Conservation (phyloP, 495 filamentous ascomycete species). For the Podospora didyma region DNA sequence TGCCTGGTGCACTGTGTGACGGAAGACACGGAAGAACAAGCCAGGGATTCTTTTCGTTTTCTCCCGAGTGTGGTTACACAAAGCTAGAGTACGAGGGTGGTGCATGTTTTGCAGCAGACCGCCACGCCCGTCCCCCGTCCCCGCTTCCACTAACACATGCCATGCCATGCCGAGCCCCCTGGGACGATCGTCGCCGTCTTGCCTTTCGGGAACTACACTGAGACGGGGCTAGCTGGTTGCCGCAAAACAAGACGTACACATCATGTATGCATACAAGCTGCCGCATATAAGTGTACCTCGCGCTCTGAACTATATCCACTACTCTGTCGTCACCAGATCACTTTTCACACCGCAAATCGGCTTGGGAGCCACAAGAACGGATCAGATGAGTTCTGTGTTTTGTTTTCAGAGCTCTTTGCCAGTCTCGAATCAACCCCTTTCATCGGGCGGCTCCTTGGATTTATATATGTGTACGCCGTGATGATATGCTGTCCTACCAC, state of each 20-base stretch:
- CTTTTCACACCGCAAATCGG: too few species aligned
- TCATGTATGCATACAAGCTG: neutral
- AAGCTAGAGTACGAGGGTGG: conserved; percentile 7
- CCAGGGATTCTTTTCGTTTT: neutral
- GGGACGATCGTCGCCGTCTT: neutral
- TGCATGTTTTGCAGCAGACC: conserved; percentile 4
- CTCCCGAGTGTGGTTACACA: conserved; percentile 10
- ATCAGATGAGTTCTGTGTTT: too few species aligned
- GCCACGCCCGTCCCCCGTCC: neutral
- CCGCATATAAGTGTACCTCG: neutral
- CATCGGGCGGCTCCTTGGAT: too few species aligned
- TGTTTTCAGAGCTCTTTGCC: too few species aligned
- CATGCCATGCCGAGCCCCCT: neutral
- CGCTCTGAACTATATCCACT: too few species aligned
- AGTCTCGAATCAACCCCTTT: too few species aligned
- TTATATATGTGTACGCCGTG: too few species aligned
- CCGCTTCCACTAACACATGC: neutral
- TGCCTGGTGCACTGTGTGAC: neutral
- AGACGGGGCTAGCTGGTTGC: neutral
- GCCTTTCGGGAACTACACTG: neutral
- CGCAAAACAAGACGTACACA: neutral
- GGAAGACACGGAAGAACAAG: neutral
- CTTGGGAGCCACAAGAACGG: too few species aligned
- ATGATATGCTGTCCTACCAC: too few species aligned
- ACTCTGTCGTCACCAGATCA: too few species aligned